Evolutionary conservation across 176 grass and related monocot species (phyloP).

Genomic region (Phoenix dactylifera): DNA sequence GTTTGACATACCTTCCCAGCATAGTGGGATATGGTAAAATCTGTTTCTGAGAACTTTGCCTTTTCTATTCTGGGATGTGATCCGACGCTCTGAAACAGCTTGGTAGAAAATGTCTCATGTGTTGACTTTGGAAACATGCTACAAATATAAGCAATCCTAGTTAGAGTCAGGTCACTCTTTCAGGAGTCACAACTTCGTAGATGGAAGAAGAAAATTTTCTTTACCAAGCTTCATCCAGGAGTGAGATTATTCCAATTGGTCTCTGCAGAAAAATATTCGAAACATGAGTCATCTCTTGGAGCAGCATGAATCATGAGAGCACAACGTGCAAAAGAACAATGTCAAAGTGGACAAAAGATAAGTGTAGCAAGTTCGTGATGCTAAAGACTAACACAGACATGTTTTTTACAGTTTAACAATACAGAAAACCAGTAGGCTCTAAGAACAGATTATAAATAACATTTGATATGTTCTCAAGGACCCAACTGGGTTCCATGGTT

Average conservation of each 20-base stretch:
- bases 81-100: constrained; percentile 77
- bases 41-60: constrained; percentile 94
- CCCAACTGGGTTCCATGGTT: no score
- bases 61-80: constrained; percentile 86
- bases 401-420: no score
- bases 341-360: background rate
- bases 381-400: background rate
- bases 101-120: constrained; percentile 79
- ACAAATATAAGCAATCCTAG: constrained; percentile 24
- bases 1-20: constrained; percentile 69
- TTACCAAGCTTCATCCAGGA: constrained; percentile 99
- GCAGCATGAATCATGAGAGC: background rate
- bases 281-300: background rate
- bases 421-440: no score
- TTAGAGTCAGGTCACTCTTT: background rate
- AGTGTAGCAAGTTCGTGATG: background rate
- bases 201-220: background rate
- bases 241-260: constrained; percentile 95
- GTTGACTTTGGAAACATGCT: constrained; percentile 99
- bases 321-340: background rate
- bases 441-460: no score
- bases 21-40: constrained; percentile 94
- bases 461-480: no score
- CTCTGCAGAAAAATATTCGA: constrained; percentile 48
- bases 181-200: no score